These are phyloP conservation scores for Chlorella sp. DNA, from an alignment of 139 green algal genomes.

Conservation along the genomic window DNA sequence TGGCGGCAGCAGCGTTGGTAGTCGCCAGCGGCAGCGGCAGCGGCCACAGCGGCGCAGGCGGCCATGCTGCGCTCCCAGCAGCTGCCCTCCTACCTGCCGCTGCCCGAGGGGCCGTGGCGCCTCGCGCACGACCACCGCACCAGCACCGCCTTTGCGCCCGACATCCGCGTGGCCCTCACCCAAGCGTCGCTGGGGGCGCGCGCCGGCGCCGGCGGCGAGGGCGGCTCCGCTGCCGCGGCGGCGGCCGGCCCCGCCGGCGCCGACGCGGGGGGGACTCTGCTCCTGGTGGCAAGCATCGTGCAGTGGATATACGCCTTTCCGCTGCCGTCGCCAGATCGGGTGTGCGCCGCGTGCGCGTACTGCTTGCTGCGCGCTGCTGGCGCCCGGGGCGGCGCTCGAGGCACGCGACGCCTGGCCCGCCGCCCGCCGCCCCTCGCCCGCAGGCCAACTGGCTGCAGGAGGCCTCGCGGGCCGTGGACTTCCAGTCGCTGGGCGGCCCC, in stretches of 20 bases:
- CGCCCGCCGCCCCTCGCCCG: not conserved
- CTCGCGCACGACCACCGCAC: not conserved
- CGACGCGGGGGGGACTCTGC: not conserved
- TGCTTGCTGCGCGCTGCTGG: not conserved
- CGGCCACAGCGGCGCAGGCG: too few relatives aligned
- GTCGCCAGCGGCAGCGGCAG: too few relatives aligned
- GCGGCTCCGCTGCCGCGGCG: not conserved
- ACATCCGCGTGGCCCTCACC: not conserved
- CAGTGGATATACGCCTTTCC: slow-evolving; percentile 7
- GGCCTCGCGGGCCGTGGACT: slow-evolving; percentile 36
- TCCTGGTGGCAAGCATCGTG: not conserved
- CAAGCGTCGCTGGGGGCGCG: not conserved
- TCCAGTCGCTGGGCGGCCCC: slow-evolving; percentile 28
- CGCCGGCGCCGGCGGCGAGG: not conserved
- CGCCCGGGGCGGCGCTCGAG: not conserved
- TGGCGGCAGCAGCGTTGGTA: too few relatives aligned
- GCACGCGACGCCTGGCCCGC: not conserved
- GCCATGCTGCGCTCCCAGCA: too few relatives aligned
- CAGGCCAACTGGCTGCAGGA: slow-evolving; percentile 27
- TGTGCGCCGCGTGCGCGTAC: not conserved
- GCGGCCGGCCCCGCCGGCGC: not conserved
- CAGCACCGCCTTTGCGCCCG: slow-evolving; percentile 8
- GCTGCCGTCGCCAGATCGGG: not conserved
- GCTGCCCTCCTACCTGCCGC: not conserved
- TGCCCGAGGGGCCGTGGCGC: slow-evolving; percentile 14